Conservation (phyloP, 768 basidiomycete genomes). For the Rhodocollybia butyracea region DNA sequence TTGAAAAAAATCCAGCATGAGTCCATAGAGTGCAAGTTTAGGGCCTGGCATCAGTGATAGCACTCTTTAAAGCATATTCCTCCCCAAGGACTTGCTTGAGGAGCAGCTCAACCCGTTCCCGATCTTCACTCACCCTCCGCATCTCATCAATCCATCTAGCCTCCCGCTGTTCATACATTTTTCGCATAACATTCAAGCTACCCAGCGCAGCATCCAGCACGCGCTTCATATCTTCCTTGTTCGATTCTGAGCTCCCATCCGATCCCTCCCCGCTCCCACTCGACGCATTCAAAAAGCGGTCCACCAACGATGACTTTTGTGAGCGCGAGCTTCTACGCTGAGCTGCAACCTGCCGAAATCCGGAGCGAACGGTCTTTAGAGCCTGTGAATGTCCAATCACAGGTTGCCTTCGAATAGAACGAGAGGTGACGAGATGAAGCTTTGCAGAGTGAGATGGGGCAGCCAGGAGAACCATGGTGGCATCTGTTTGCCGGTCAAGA, state of each 20-base stretch:
- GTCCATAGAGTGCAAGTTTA: neutral
- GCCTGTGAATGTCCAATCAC: conserved; percentile 42
- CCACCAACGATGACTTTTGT: conserved; percentile 40
- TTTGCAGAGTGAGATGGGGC: conserved; percentile 73
- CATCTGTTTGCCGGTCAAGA: conserved; percentile 77
- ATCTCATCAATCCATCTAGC: conserved; percentile 72
- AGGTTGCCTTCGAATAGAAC: conserved; percentile 62
- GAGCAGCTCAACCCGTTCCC: conserved; percentile 63
- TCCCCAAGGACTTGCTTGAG: conserved; percentile 59
- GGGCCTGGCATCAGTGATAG: neutral
- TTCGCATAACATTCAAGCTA: conserved; percentile 58
- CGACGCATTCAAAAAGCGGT: conserved; percentile 45
- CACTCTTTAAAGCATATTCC: conserved; percentile 1
- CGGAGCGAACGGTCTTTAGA: conserved; percentile 49
- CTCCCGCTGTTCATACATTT: conserved; percentile 68
- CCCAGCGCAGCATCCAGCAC: conserved; percentile 67
- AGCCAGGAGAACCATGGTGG: conserved; percentile 71
- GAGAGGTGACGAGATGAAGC: conserved; percentile 60
- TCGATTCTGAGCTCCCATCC: conserved; percentile 44
- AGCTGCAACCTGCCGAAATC: conserved; percentile 58
- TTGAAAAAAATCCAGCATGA: conserved; percentile 2
- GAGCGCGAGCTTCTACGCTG: conserved; percentile 48
- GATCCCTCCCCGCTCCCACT: conserved; percentile 52
- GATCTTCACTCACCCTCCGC: conserved; percentile 58
- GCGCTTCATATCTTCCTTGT: conserved; percentile 64